Evolutionary conservation across 78 protist genomes (phyloP), one percentile per base, ranked within the genome.

Genomic region (Protostelium mycophagum): DNA sequence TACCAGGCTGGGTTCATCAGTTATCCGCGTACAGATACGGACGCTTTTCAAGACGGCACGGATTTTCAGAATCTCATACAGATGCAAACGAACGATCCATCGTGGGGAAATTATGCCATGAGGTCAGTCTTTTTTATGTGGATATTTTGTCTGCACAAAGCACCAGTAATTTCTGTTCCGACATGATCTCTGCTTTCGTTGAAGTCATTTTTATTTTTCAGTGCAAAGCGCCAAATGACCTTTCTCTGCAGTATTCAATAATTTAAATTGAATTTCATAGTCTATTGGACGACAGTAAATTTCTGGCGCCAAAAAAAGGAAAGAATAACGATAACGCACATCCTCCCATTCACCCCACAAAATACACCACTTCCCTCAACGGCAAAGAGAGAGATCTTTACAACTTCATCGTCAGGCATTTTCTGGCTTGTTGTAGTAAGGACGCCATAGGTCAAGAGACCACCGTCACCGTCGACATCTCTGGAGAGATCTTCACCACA

Each of bases 11-110:
- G 99, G 0, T 87, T 90, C 73, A 88, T 99, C 36, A 92, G 97
- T 37, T 99, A 99, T 87, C 99, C 99, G 0, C 95, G 99, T 51
- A 99, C 99, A 1, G 99, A 99, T n/a, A 99, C 99, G 28, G 97
- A 97, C 90, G 0, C 34, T 5, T 98, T 98, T 86, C 88, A 34
- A 34, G 25, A 85, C 51, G 96, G 92, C 0, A 92, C 90, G 31
- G 98, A 97, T 35, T 87, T 97, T 37, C 51, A 35, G 1, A 89
- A 87, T 29, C 73, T 98, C 39, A 91, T 95, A 23, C 29, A 83
- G 16, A 0, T 31, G 28, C 97, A 97, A 87, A 0, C 84, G 0
- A 38, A 31, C 36, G n/a, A 85, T 87, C 91, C 91, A 0, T 28
- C 35, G 5, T 97, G 96, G 96, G 98, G 98, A n/a, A 34, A 0